These are phyloP conservation scores for Mortierella sp. DNA, from an alignment of 371 early-diverging fungal species.

Conservation along the genomic window DNA sequence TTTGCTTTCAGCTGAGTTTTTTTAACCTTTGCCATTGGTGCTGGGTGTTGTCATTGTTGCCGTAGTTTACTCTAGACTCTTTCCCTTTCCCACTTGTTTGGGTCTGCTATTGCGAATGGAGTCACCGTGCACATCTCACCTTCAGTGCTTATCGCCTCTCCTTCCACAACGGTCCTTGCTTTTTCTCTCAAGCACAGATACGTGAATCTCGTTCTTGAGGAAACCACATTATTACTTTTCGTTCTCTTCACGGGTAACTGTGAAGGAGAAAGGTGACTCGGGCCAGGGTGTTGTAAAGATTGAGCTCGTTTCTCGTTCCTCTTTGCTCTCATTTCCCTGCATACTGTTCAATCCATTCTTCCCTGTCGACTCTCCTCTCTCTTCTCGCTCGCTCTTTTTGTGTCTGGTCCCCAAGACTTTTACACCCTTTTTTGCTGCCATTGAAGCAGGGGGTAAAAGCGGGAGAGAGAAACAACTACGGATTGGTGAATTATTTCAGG, in stretches of 20 bases:
- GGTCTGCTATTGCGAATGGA: neutral
- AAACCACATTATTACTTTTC: neutral
- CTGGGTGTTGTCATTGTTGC: constrained; percentile 1
- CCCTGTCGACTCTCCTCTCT: too few relatives aligned
- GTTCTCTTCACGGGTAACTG: neutral
- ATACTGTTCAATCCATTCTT: neutral
- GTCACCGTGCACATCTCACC: constrained; percentile 6
- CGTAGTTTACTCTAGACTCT: too few relatives aligned
- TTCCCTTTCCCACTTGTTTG: constrained; percentile 1
- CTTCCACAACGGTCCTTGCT: constrained; percentile 7
- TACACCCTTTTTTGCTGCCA: neutral
- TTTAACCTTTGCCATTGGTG: neutral
- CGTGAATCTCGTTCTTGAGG: neutral
- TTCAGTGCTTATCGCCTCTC: constrained; percentile 1
- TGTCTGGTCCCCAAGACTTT: too few relatives aligned
- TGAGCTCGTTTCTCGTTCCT: neutral
- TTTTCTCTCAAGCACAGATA: constrained; percentile 2
- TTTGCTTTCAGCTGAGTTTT: constrained; percentile 1
- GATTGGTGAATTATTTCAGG: too few relatives aligned
- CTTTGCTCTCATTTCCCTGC: constrained; percentile 11
- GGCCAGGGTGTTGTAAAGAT: neutral
- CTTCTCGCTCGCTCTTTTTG: too few relatives aligned
- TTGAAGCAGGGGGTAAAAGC: too few relatives aligned
- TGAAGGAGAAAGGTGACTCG: constrained; percentile 1
- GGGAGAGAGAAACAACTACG: too few relatives aligned